Evolutionary conservation across 768 basidiomycete genomes (phyloP).

Genomic region (Podaxis sp.): DNA sequence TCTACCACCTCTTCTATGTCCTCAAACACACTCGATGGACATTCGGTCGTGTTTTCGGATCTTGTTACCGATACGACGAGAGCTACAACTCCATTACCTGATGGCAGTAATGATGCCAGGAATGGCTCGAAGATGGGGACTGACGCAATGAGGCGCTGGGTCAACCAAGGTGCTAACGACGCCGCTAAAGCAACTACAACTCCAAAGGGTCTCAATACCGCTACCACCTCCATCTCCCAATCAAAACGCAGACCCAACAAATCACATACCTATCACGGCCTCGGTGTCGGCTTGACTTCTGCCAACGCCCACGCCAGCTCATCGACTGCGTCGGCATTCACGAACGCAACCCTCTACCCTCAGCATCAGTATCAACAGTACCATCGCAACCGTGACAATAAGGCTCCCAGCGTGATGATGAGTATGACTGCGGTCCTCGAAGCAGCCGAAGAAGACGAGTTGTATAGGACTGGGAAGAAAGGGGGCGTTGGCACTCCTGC

Average conservation of each 20-base stretch:
- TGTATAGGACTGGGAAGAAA: conserved; percentile 5
- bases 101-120: not conserved
- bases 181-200: conserved; percentile 21
- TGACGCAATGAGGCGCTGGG: conserved; percentile 3
- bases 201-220: not conserved
- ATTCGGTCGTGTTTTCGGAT: conserved; percentile 37
- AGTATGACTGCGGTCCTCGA: conserved; percentile 55
- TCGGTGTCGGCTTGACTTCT: not conserved
- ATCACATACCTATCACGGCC: conserved; percentile 9
- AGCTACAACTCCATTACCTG: conserved; percentile 1
- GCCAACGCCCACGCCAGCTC: not conserved
- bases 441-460: conserved; percentile 44
- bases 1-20: conserved; percentile 30
- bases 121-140: conserved; percentile 8
- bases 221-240: not conserved
- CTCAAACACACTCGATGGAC: conserved; percentile 39
- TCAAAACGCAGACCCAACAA: not conserved
- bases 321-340: not conserved
- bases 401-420: conserved; percentile 39
- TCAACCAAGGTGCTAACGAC: not conserved
- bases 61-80: conserved; percentile 32
- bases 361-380: conserved; percentile 4
- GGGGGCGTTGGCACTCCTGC: not conserved
- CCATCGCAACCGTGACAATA: conserved; percentile 6
- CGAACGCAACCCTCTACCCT: not conserved